A percentile compares a stretch with the other conserved stretches of the same genome.
These are phyloP conservation scores for Lachnellula subtilissima DNA, from an alignment of 2,329 filamentous ascomycete genomes.

Conservation along the genomic window DNA sequence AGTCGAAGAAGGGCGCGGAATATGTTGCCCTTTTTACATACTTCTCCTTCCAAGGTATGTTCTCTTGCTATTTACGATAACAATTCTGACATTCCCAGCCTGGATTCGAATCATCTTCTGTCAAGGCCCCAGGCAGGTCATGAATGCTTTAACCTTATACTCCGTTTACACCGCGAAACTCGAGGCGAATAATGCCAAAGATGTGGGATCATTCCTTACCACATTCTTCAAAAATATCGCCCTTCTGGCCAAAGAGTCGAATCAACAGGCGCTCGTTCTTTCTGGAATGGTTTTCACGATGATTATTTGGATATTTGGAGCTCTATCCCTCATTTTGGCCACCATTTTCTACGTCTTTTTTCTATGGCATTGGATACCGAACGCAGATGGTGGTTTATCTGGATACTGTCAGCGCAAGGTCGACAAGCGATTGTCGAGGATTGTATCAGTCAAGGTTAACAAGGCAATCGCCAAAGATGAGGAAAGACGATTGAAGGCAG, in stretches of 20 bases:
- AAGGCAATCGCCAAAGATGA: conserved; percentile 80
- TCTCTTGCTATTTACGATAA: conserved; percentile 1
- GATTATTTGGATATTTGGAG: conserved; percentile 80
- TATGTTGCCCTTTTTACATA: conserved; percentile 69
- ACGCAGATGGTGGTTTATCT: conserved; percentile 70
- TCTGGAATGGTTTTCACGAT: conserved; percentile 91
- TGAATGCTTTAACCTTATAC: conserved; percentile 86
- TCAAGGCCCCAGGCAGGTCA: conserved; percentile 83
- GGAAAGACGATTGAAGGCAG: conserved; percentile 50
- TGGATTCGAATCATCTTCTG: conserved; percentile 88
- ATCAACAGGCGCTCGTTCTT: conserved; percentile 75
- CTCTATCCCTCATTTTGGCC: conserved; percentile 69
- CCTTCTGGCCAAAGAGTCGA: conserved; percentile 66
- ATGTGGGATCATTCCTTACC: conserved; percentile 58
- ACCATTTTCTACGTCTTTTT: conserved; percentile 80
- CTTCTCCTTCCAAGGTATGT: conserved; percentile 59
- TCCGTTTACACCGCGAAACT: conserved; percentile 76
- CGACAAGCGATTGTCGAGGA: conserved; percentile 75
- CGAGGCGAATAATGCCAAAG: conserved; percentile 48
- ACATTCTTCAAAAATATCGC: conserved; percentile 83
- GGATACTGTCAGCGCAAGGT: conserved; percentile 91
- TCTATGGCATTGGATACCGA: conserved; percentile 87
- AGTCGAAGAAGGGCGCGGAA: conserved; percentile 67
- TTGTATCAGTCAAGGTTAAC: conserved; percentile 82
- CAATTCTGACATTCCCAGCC: conserved; percentile 42